Conservation (phyloP, 2,329 filamentous ascomycete species). For the Pseudohalonectria lignicola region DNA sequence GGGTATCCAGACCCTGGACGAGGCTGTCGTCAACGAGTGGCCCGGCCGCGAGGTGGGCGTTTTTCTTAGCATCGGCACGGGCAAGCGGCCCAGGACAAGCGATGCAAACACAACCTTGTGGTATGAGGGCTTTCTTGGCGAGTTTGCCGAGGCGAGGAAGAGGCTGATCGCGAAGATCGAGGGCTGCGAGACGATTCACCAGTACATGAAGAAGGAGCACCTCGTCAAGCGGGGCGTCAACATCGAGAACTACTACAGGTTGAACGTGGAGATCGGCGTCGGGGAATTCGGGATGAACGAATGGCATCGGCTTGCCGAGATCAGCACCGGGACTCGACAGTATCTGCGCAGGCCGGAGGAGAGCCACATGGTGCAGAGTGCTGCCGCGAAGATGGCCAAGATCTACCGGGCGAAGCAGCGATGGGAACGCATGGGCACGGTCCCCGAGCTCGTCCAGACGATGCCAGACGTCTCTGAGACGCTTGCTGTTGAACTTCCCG, state of each 20-base stretch:
- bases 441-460: constrained; percentile 32
- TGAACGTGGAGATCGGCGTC: constrained; percentile 95
- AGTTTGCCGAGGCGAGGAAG: constrained; percentile 81
- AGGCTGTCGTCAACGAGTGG: constrained; percentile 89
- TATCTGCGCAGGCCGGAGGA: constrained; percentile 68
- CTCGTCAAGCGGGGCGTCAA: constrained; percentile 69
- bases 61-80: constrained; percentile 90
- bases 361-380: constrained; percentile 64
- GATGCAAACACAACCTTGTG: constrained; percentile 68
- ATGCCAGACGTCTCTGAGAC: constrained; percentile 30
- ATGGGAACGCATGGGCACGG: constrained; percentile 38
- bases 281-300: constrained; percentile 99
- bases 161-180: constrained; percentile 87
- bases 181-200: constrained; percentile 83
- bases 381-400: constrained; percentile 72
- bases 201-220: constrained; percentile 72
- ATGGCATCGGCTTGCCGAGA: constrained; percentile 87
- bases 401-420: constrained; percentile 68
- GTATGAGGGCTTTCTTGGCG: constrained; percentile 90
- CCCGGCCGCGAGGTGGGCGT: constrained; percentile 86
- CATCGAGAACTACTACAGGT: constrained; percentile 81
- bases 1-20: constrained; percentile 72
- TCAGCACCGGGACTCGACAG: constrained; percentile 80
- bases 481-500: constrained; percentile 47
- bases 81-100: constrained; percentile 57